Conservation (phyloP, 73 alveolate species). For the Tetrahymena elliotti region DNA sequence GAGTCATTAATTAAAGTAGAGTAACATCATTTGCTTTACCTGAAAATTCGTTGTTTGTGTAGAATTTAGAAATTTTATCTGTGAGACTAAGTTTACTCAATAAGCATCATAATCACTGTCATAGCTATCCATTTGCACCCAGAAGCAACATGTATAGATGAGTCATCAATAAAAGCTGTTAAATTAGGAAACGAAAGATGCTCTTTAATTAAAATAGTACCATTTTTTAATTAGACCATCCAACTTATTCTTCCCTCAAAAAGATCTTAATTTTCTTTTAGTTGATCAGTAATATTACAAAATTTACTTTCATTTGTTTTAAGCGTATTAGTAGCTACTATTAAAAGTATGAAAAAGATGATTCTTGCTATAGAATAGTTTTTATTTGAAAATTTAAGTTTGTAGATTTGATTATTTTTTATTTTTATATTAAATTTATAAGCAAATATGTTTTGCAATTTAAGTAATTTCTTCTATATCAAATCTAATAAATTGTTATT, state of each 20-base stretch:
- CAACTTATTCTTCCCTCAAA: not conserved
- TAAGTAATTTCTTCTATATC: no score
- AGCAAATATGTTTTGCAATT: no score
- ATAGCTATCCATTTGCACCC: slow-evolving; percentile 16
- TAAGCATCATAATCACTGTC: not conserved
- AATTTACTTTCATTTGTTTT: not conserved
- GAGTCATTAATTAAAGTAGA: slow-evolving; percentile 11
- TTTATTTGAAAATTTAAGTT: no score
- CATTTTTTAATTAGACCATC: not conserved
- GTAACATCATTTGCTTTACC: not conserved
- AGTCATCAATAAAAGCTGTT: not conserved
- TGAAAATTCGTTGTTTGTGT: not conserved
- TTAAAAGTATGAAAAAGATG: no score
- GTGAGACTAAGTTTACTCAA: not conserved
- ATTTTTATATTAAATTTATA: no score
- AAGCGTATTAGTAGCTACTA: not conserved
- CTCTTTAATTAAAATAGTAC: not conserved
- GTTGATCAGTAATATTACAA: not conserved
- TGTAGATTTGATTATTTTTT: no score
- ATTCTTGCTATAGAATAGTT: no score
- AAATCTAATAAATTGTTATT: no score
- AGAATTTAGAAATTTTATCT: not conserved
- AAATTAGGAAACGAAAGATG: not conserved
- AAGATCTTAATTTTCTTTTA: no score
- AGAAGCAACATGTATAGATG: slow-evolving; percentile 15